Evolutionary conservation across 257 asterid genomes (phyloP), one percentile per base, ranked within the genome.

Genomic region (Coffea canephora): DNA sequence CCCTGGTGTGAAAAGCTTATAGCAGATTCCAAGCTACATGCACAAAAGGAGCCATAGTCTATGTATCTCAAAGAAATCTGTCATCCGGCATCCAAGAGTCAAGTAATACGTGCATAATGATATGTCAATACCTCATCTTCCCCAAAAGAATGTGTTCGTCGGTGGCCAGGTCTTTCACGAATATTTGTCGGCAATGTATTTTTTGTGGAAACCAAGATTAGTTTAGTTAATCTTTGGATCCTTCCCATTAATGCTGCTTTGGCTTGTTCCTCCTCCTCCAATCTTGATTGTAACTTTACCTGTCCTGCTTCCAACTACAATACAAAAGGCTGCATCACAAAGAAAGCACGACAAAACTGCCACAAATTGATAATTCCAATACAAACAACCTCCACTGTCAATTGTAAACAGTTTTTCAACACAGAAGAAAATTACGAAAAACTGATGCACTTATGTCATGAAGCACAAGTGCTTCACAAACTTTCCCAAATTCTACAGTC

Each of bases 231-330:
- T 88, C 92, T 91, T 87, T 93, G 97, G 79, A 93, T 93, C 90
- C 97, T 91, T 76, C 97, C 95, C 94, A 93, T 86, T 77, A 93
- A 84, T 69, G 97, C 97, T 80, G 97, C 97, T 83, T 93, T 93
- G 67, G 91, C 97, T 87, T 90, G 91, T 84, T 93, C 97, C 87
- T 91, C 97, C 88, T 93, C 97, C 85, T 93, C 97, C 87, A 93
- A 83, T 83, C 97, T 88, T 59, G 97, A 93, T 78, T 87, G 97
- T 89, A 93, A 83, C 83, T 89, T 93, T 71, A 93, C 88, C 83
- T 93, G 91, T 85, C 97, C 97, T 36, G 94, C 97, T 82, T 93
- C 97, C 81, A 91, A 85, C 97, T 93, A 90, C 85, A 88, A 73
- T 77, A 82, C 52, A 73, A 1, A 74, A 41, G 76, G 76, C 80